Conservation (phyloP, 148 eudicot species). For the Rhododendron griersonianum region DNA sequence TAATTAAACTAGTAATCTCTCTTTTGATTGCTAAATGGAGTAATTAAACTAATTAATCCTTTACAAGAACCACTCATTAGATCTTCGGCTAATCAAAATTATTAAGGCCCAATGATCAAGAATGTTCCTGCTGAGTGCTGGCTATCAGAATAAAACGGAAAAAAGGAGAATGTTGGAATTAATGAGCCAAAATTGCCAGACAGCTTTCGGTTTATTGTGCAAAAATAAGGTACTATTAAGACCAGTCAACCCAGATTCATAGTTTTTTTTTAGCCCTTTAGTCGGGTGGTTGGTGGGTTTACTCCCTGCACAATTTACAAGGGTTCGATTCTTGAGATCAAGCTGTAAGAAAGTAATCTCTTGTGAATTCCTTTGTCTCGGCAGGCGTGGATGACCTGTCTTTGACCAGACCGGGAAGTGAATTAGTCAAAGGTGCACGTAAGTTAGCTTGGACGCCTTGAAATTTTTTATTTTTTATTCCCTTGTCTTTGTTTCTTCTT, state of each 20-base stretch:
- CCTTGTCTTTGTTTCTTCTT: neutral
- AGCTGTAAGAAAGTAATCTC: too few relatives aligned
- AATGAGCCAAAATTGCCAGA: neutral
- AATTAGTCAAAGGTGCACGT: neutral
- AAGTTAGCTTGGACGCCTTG: too few relatives aligned
- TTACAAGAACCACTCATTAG: neutral
- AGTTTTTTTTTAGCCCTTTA: neutral
- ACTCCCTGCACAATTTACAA: too few relatives aligned
- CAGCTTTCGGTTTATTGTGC: neutral
- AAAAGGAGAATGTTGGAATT: neutral
- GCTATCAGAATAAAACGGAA: neutral
- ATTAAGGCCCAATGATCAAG: neutral
- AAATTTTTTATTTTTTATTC: too few relatives aligned
- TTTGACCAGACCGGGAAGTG: too few relatives aligned
- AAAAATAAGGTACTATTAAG: neutral
- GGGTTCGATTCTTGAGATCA: neutral
- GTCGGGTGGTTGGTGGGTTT: too few relatives aligned
- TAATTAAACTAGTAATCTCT: neutral
- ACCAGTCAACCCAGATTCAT: neutral
- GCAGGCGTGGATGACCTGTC: too few relatives aligned
- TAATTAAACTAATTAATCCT: too few relatives aligned
- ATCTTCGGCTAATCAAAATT: slow-evolving; percentile 9
- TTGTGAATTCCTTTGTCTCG: too few relatives aligned
- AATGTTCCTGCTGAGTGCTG: neutral
- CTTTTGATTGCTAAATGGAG: too few relatives aligned